phyloP scores from a whole-genome alignment of 2,329 filamentous ascomycete species.

The Calonectria pteridis region DNA sequence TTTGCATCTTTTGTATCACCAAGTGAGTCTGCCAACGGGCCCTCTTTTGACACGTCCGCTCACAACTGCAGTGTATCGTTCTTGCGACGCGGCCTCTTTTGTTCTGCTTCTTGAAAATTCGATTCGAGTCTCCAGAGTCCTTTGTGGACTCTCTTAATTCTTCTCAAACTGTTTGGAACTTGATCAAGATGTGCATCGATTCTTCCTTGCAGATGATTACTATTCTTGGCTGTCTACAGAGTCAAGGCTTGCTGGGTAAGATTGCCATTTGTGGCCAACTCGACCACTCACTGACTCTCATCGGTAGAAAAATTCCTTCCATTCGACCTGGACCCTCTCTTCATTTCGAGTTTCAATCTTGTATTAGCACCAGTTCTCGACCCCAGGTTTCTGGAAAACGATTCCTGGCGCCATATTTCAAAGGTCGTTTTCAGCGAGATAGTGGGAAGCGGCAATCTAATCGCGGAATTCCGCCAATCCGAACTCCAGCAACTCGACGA shows the following conservation, averaged over 20 bases:
- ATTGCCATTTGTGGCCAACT: background rate
- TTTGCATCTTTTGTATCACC: constrained; percentile 50
- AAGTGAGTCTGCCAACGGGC: constrained; percentile 33
- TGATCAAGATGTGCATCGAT: constrained; percentile 51
- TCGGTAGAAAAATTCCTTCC: constrained; percentile 60
- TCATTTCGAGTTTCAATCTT: constrained; percentile 57
- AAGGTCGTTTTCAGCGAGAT: constrained; percentile 61
- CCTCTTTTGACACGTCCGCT: background rate
- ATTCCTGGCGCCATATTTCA: constrained; percentile 56
- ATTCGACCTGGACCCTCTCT: constrained; percentile 60
- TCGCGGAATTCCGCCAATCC: constrained; percentile 57
- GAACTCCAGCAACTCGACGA: constrained; percentile 61
- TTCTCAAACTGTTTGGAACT: constrained; percentile 47
- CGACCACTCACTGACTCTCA: background rate
- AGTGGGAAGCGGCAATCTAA: constrained; percentile 57
- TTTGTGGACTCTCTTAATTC: constrained; percentile 53
- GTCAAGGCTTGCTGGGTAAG: constrained; percentile 61
- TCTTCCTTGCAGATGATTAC: constrained; percentile 50
- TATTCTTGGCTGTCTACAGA: constrained; percentile 58
- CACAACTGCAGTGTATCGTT: constrained; percentile 44
- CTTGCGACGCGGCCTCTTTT: constrained; percentile 49
- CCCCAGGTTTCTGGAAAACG: constrained; percentile 49
- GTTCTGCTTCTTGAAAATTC: constrained; percentile 49
- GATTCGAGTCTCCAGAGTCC: constrained; percentile 42
- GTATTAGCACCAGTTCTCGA: constrained; percentile 55